phyloP scores from a whole-genome alignment of 2,329 filamentous ascomycete genomes.

The Aspergillus sp. region DNA sequence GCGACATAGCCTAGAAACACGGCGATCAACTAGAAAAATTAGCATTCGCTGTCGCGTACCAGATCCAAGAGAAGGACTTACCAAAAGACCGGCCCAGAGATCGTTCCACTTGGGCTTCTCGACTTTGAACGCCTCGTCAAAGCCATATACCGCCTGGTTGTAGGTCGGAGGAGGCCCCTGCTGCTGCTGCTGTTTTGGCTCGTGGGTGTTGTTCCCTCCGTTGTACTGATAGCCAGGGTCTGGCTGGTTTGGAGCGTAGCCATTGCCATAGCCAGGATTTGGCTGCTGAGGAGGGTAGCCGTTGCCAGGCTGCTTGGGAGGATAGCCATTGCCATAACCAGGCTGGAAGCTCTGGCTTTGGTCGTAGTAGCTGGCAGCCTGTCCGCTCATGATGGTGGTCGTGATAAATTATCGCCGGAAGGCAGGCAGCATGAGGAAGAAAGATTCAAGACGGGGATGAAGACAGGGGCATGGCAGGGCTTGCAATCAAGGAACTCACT shows the following conservation, averaged over 20 bases:
- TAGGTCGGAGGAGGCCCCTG: conserved; percentile 32
- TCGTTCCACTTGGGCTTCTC: conserved; percentile 87
- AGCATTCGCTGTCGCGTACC: neutral
- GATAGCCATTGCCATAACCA: conserved; percentile 13
- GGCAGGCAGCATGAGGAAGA: neutral
- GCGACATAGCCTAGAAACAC: conserved; percentile 73
- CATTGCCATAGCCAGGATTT: conserved; percentile 17
- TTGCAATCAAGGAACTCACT: neutral
- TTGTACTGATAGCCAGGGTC: conserved; percentile 19
- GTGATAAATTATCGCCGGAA: neutral
- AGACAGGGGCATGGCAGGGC: neutral
- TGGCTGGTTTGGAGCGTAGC: conserved; percentile 16
- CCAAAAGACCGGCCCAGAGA: conserved; percentile 80
- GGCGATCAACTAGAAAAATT: conserved; percentile 58
- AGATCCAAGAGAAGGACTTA: conserved; percentile 40
- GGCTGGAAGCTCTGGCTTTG: conserved; percentile 25
- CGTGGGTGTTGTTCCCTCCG: conserved; percentile 10
- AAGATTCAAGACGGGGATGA: neutral
- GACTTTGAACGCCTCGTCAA: conserved; percentile 80
- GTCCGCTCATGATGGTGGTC: conserved; percentile 34
- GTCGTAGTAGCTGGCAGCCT: conserved; percentile 40
- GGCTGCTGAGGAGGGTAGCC: conserved; percentile 15
- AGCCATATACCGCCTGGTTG: conserved; percentile 48
- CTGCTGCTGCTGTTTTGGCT: conserved; percentile 23
- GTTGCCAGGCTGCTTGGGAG: conserved; percentile 10